These are phyloP conservation scores for Tetradesmus lagerheimii DNA, from an alignment of 139 green algal species.

Conservation along the genomic window DNA sequence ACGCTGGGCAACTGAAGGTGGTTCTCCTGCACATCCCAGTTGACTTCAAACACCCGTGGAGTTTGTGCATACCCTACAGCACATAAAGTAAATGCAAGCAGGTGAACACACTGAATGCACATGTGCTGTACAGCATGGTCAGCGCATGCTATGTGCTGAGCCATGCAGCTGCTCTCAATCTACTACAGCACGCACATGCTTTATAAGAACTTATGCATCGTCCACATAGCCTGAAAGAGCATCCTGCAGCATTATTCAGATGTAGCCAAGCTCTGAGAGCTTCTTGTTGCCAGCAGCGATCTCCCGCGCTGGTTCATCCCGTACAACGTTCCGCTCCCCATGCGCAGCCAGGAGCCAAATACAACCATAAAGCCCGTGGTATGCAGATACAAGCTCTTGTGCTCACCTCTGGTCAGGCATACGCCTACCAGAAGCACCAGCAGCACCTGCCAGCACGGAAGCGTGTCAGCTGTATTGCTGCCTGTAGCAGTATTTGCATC, in stretches of 20 bases:
- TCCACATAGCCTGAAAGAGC: no score
- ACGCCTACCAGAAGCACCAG: background rate
- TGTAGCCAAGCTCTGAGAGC: no score
- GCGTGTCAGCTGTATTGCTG: background rate
- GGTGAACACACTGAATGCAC: no score
- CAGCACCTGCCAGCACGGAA: conserved; percentile 1
- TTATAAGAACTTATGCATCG: no score
- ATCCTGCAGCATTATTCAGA: no score
- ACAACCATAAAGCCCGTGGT: background rate
- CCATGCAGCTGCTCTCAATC: no score
- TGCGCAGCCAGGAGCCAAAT: no score
- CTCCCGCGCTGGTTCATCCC: background rate
- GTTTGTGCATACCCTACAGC: background rate
- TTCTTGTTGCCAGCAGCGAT: background rate
- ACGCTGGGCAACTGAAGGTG: conserved; percentile 29
- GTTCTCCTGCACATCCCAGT: conserved; percentile 19
- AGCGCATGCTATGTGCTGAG: background rate
- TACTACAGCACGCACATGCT: no score
- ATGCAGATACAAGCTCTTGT: background rate
- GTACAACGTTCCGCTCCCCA: background rate
- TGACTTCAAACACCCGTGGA: conserved; percentile 17
- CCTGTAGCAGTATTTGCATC: background rate
- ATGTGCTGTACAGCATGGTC: background rate
- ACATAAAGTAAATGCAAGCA: no score
- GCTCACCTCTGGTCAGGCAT: background rate